Conservation (phyloP, 345 rosid species). For the Linum usitatissimum region DNA sequence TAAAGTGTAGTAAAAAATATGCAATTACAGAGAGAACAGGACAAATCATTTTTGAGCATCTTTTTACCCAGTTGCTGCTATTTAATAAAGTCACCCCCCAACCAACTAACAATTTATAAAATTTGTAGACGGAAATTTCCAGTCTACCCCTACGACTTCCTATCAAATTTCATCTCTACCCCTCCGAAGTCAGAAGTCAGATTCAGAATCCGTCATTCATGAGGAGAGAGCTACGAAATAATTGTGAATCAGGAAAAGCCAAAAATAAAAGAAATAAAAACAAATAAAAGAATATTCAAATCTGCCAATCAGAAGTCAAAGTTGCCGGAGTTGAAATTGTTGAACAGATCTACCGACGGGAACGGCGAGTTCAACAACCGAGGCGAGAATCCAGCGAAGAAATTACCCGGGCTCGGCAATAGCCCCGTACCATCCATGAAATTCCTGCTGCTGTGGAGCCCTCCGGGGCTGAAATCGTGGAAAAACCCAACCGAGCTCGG, state of each 20-base stretch:
- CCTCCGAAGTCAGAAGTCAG: no score
- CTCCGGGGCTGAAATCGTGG: constrained; percentile 42
- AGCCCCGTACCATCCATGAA: constrained; percentile 34
- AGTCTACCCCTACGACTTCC: constrained; percentile 1
- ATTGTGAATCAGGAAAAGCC: neutral
- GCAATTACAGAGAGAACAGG: no score
- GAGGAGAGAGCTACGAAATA: neutral
- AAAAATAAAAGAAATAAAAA: no score
- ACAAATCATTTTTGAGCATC: no score
- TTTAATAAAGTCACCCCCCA: no score
- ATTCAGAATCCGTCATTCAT: no score
- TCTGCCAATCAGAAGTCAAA: constrained; percentile 35
- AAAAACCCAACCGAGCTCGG: constrained; percentile 37
- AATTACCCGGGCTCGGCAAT: constrained; percentile 50
- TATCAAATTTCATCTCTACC: constrained; percentile 1
- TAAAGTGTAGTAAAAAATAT: no score
- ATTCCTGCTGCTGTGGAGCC: constrained; percentile 33
- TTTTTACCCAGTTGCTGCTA: no score
- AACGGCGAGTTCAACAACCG: constrained; percentile 24
- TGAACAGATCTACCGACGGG: constrained; percentile 53
- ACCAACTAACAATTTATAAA: no score
- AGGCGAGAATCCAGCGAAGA: constrained; percentile 21
- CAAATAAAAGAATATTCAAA: no score
- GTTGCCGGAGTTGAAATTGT: constrained; percentile 23
- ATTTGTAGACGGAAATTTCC: no score